Evolutionary conservation across 1,284 basidiomycete species (phyloP), one percentile per base, ranked within the genome.

Genomic region (Boletus smithii): DNA sequence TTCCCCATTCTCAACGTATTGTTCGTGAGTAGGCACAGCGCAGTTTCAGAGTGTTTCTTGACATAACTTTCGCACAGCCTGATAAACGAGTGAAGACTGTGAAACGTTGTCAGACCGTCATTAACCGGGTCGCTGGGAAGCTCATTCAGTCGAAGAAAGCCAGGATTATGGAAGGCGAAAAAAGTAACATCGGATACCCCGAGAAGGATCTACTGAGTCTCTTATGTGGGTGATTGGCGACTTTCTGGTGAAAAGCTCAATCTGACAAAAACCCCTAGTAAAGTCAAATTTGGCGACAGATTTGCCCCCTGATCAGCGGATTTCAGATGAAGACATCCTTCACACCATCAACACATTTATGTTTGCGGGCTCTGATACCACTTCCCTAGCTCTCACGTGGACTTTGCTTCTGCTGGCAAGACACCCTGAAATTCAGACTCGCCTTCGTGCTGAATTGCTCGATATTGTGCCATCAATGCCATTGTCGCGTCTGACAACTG

Each of bases 311-410:
- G 79, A 83, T 42, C 80, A 90, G 54, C 79, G 83, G 35, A 83
- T 93, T 50, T 87, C 88, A 2, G 88, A 91, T 58, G 79, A 83
- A 36, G 89, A 91, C 56, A 83, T 92, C 38, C 71, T 89, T 27
- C 72, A 89, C 58, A 91, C 84, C 54, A 83, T 92, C 66, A 91
- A 88, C 55, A 91, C 90, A 0, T 87, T 92, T 64, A 81, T 91
- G 73, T 90, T 92, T 66, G 90, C 88, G 13, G 90, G 90, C 10
- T 88, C 88, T 5, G 89, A 93, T 59, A 91, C 91, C 0, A 86
- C 85, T 10, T 86, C 86, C 2, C 77, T 91, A 23, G 76, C 83
- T 9, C 70, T 91, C 40, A 85, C 86, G 0, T 93, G 89, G 89
- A 81, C 83, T 2, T 67, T 93, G 20, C 69, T 80, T 49, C 73